Percentiles rank a stretch among this genome's conserved stretches.
Evolutionary conservation across 257 asterid genomes (phyloP).

Genomic region (Coffea canephora): DNA sequence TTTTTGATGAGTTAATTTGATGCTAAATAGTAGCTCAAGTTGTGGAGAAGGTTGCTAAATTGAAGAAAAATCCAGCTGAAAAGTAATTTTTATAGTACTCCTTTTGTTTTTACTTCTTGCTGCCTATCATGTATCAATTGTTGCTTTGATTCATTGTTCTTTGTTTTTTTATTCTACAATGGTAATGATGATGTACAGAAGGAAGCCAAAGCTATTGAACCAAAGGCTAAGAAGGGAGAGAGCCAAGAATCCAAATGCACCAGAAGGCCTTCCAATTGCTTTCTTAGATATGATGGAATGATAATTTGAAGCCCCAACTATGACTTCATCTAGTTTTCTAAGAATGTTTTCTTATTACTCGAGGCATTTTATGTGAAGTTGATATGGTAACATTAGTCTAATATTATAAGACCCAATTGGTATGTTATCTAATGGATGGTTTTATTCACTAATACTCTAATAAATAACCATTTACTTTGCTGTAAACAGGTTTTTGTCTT

Average conservation of each 20-base stretch:
- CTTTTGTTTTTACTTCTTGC: too few species aligned
- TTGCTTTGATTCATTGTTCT: not conserved
- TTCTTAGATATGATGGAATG: conserved; percentile 34
- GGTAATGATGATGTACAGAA: conserved; percentile 28
- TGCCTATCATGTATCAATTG: not conserved
- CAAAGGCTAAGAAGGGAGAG: conserved; percentile 46
- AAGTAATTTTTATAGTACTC: conserved; percentile 26
- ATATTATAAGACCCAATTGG: too few species aligned
- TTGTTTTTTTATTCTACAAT: too few species aligned
- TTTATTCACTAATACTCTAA: too few species aligned
- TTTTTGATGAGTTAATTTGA: not conserved
- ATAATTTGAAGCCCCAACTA: too few species aligned
- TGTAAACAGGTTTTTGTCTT: too few species aligned
- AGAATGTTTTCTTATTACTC: too few species aligned
- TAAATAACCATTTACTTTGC: too few species aligned
- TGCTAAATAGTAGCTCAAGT: conserved; percentile 48
- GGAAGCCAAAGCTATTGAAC: conserved; percentile 37
- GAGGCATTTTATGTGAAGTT: too few species aligned
- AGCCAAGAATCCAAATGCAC: conserved; percentile 46
- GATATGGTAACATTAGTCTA: too few species aligned
- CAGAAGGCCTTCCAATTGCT: conserved; percentile 77
- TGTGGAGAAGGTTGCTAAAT: conserved; percentile 50
- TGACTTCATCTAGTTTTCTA: too few species aligned
- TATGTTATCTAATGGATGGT: too few species aligned
- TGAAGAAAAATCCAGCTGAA: conserved; percentile 48